Base-by-base conservation (phyloP, 768 basidiomycete species). In the Stropharia rugosoannulata region DNA sequence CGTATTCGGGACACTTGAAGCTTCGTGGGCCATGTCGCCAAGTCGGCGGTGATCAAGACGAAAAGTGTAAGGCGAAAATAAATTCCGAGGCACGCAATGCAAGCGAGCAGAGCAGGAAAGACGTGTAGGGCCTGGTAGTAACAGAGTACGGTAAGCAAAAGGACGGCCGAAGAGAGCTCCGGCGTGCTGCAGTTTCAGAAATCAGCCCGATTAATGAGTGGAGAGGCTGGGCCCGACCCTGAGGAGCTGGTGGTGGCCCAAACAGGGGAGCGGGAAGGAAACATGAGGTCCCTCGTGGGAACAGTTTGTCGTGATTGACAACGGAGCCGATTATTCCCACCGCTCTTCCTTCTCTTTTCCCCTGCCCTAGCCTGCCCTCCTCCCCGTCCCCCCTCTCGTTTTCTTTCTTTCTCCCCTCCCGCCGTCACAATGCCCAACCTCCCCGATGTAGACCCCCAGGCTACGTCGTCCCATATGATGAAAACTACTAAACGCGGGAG, bases 401-500 rank as follows among this genome's bases (percentile, higher is more conserved):
- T 68, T 43, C 68, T 67, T 64, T 64, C 62, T 65, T 63, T 67
- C 62, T 64, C 63, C 67, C 58, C 68, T 63, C 66, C 66, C 64
- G 64, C 62, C 58, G 57, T 55, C 59, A 65, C 67, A 61, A 75
- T 78, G 73, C 67, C 74, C 49, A 63, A 68, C 37, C 64, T 68
- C 58, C 63, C 76, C 55, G 80, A 81, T 60, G 51, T 65, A 66
- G 69, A 79, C 47, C 75, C 80, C 29, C 80, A 81, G 64, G 78
- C 83, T 40, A 83, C 82, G 61, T 85, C 89, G 40, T 93, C 91
- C 25, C 95, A 96, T 72, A 92, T 96, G 91, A 97, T 98, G 95
- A 95, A 96, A 84, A 96, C 92, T 12, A 96, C 95, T 69, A 93
- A 93, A 79, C 86, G 95, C 67, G 95, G 95, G 59, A 82, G 95